These are phyloP conservation scores for Penicillium sp. DNA, from an alignment of 2,329 filamentous ascomycete genomes.

Conservation along the genomic window DNA sequence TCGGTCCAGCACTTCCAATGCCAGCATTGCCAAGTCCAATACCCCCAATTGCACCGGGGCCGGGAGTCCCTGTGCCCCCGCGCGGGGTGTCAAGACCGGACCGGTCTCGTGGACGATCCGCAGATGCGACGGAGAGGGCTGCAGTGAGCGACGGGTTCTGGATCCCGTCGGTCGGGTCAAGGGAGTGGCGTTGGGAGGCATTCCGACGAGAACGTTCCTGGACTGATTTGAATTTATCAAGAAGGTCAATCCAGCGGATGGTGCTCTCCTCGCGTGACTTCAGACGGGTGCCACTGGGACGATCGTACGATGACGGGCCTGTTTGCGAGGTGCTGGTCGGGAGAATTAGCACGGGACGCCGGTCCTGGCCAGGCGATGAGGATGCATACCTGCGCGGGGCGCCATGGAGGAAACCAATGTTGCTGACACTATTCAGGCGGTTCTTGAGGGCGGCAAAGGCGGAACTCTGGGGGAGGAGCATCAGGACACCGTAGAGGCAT, in stretches of 20 bases:
- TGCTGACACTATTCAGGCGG: conserved; percentile 90
- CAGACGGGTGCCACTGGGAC: conserved; percentile 61
- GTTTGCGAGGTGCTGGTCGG: conserved; percentile 12
- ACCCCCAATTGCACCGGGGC: no score
- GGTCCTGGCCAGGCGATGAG: conserved; percentile 20
- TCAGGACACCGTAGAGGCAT: conserved; percentile 91
- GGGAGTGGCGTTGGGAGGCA: conserved; percentile 37
- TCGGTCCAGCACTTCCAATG: conserved; percentile 12
- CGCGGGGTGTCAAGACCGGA: conserved; percentile 30
- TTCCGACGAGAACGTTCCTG: conserved; percentile 80
- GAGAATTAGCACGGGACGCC: conserved; percentile 6
- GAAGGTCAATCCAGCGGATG: conserved; percentile 84
- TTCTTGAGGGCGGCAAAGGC: conserved; percentile 97
- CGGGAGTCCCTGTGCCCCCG: conserved; percentile 18
- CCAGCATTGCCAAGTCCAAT: conserved; percentile 48
- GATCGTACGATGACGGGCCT: conserved; percentile 54
- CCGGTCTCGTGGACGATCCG: conserved; percentile 30
- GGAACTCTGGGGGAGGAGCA: conserved; percentile 96
- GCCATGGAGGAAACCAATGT: conserved; percentile 89
- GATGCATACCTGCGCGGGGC: conserved; percentile 65
- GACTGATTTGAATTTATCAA: conserved; percentile 89
- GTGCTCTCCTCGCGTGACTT: conserved; percentile 75
- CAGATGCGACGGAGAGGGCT: conserved; percentile 27
- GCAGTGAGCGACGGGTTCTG: conserved; percentile 29
- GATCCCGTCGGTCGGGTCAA: conserved; percentile 52